These are phyloP conservation scores for Porcisia deanei DNA, from an alignment of 208 protist species.

Conservation along the genomic window DNA sequence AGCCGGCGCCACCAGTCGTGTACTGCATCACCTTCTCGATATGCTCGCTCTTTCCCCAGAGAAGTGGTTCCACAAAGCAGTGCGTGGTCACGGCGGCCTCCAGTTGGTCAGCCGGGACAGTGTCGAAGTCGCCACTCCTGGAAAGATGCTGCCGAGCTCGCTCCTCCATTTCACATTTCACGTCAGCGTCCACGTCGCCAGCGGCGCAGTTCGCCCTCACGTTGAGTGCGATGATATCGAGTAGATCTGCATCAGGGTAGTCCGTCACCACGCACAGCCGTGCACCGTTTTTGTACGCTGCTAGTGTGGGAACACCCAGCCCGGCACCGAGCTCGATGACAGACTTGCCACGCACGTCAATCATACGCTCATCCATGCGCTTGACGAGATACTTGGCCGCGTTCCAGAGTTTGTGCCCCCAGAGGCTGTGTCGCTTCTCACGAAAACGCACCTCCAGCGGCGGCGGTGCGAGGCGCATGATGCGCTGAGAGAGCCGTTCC, in stretches of 20 bases:
- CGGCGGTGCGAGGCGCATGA: conserved; percentile 14
- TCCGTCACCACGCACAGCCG: conserved; percentile 74
- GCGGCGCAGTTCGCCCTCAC: conserved; percentile 65
- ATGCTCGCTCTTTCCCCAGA: conserved; percentile 84
- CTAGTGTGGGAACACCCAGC: conserved; percentile 77
- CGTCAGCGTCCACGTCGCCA: conserved; percentile 43
- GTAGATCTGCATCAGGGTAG: conserved; percentile 77
- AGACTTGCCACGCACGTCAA: conserved; percentile 65
- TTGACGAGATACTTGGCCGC: conserved; percentile 89
- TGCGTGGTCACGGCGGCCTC: conserved; percentile 17
- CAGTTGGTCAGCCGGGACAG: conserved; percentile 13
- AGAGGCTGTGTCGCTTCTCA: conserved; percentile 87
- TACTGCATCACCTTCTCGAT: conserved; percentile 61
- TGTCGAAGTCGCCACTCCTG: not conserved
- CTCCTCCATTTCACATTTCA: conserved; percentile 24
- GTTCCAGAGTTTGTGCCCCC: conserved; percentile 89
- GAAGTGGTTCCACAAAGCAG: conserved; percentile 68
- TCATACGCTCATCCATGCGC: conserved; percentile 76
- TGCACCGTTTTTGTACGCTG: conserved; percentile 75
- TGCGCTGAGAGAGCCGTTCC: conserved; percentile 18
- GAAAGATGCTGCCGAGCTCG: conserved; percentile 9
- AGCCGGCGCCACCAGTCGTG: conserved; percentile 57
- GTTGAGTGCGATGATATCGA: conserved; percentile 81
- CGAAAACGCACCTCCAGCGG: conserved; percentile 67
- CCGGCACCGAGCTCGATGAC: conserved; percentile 90